phyloP scores from a whole-genome alignment of 2,329 filamentous ascomycete genomes.

The Colletotrichum sp. region DNA sequence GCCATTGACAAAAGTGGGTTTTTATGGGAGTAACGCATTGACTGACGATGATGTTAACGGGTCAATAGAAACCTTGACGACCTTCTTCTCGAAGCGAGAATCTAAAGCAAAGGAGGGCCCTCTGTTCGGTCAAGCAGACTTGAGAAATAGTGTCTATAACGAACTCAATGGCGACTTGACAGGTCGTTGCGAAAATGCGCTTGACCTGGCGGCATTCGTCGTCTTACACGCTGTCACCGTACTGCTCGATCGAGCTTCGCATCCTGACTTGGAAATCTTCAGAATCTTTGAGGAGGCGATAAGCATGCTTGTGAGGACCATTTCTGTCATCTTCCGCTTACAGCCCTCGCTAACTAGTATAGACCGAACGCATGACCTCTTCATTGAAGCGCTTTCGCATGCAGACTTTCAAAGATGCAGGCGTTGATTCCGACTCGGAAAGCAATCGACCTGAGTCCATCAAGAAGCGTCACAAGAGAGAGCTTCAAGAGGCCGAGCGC shows the following conservation, averaged over 20 bases:
- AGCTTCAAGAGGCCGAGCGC: slow-evolving; percentile 46
- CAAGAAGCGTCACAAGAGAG: slow-evolving; percentile 46
- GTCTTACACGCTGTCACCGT: slow-evolving; percentile 67
- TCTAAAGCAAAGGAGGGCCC: slow-evolving; percentile 60
- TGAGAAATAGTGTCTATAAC: slow-evolving; percentile 69
- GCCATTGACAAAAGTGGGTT: slow-evolving; percentile 56
- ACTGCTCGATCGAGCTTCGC: slow-evolving; percentile 62
- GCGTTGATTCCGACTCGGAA: slow-evolving; percentile 40
- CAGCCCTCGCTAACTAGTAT: not conserved
- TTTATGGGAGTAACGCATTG: fast-evolving
- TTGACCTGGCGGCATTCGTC: slow-evolving; percentile 67
- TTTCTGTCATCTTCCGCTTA: too few species aligned
- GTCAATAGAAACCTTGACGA: slow-evolving; percentile 50
- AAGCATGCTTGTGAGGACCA: slow-evolving; percentile 57
- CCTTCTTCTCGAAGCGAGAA: slow-evolving; percentile 61
- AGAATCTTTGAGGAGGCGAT: slow-evolving; percentile 72
- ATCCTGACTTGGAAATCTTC: slow-evolving; percentile 67
- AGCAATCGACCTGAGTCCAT: slow-evolving; percentile 46
- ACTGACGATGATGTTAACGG: not conserved
- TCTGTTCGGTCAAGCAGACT: slow-evolving; percentile 63
- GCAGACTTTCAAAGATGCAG: slow-evolving; percentile 50
- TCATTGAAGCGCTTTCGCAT: slow-evolving; percentile 68
- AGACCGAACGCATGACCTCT: slow-evolving; percentile 67
- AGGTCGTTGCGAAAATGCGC: slow-evolving; percentile 63
- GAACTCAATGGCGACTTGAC: slow-evolving; percentile 70